Evolutionary conservation across 805 yeast species (phyloP).

Genomic region (Candida pseudoglaebosa): DNA sequence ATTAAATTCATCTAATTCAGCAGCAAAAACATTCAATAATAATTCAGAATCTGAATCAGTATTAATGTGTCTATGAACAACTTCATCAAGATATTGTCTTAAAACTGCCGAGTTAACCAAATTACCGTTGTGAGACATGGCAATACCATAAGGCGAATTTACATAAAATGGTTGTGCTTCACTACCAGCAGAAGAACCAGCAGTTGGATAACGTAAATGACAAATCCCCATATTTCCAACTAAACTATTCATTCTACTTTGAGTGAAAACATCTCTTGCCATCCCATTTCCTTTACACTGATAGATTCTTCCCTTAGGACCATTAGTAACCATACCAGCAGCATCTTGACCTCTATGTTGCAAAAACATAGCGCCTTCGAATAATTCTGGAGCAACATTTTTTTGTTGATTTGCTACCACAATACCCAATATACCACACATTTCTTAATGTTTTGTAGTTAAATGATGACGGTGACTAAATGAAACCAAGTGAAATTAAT

Average conservation of each 20-base stretch:
- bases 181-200: slow-evolving; percentile 91
- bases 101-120: slow-evolving; percentile 81
- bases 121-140: slow-evolving; percentile 91
- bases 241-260: slow-evolving; percentile 67
- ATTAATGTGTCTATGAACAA: slow-evolving; percentile 93
- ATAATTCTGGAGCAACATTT: slow-evolving; percentile 82
- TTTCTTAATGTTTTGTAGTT: slow-evolving; percentile 19
- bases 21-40: slow-evolving; percentile 83
- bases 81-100: slow-evolving; percentile 79
- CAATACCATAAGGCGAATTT: slow-evolving; percentile 92
- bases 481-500: not conserved
- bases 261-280: slow-evolving; percentile 97
- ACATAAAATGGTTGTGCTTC: slow-evolving; percentile 99
- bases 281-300: slow-evolving; percentile 99
- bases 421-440: slow-evolving; percentile 96
- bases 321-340: slow-evolving; percentile 98
- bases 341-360: slow-evolving; percentile 99
- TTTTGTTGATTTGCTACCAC: slow-evolving; percentile 70
- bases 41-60: slow-evolving; percentile 96
- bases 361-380: slow-evolving; percentile 87
- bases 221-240: slow-evolving; percentile 95
- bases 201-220: slow-evolving; percentile 95
- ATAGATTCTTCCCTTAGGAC: slow-evolving; percentile 85
- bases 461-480: not conserved
- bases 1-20: slow-evolving; percentile 85